Evolutionary conservation across 2,329 filamentous ascomycete species (phyloP).

Genomic region (Rutstroemia sp.): DNA sequence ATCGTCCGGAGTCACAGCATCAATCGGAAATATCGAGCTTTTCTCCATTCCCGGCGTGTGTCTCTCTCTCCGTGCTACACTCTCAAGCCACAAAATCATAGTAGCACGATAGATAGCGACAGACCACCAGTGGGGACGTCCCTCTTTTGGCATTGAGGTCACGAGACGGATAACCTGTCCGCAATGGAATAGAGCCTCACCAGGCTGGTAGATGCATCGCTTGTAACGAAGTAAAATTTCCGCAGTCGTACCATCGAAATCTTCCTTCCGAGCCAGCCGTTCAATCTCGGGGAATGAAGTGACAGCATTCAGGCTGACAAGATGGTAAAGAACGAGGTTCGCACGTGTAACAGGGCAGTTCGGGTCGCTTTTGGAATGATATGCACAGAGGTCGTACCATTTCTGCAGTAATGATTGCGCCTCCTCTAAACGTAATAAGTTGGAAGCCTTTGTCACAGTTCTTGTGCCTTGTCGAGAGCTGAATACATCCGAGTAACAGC

Average conservation of each 20-base stretch:
- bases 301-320: slow-evolving; percentile 61
- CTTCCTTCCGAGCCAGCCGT: slow-evolving; percentile 54
- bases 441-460: slow-evolving; percentile 51
- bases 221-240: slow-evolving; percentile 49
- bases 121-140: slow-evolving; percentile 64
- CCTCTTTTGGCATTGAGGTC: slow-evolving; percentile 49
- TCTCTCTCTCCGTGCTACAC: slow-evolving; percentile 43
- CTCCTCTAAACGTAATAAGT: slow-evolving; percentile 53
- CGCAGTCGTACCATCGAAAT: slow-evolving; percentile 44
- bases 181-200: slow-evolving; percentile 59
- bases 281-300: slow-evolving; percentile 63
- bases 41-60: slow-evolving; percentile 25
- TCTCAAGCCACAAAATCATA: slow-evolving; percentile 56
- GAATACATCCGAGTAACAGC: slow-evolving; percentile 53
- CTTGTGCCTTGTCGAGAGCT: slow-evolving; percentile 36
- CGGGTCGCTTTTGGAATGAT: slow-evolving; percentile 47
- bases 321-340: slow-evolving; percentile 62
- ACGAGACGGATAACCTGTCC: slow-evolving; percentile 59
- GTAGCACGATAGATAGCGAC: slow-evolving; percentile 60
- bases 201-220: slow-evolving; percentile 54
- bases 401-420: slow-evolving; percentile 55
- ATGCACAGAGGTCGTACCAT: slow-evolving; percentile 59
- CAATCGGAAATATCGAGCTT: slow-evolving; percentile 40
- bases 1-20: slow-evolving; percentile 43
- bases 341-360: slow-evolving; percentile 53